Percentiles rank a stretch among this genome's conserved stretches.
Evolutionary conservation across 768 basidiomycete species (phyloP).

Genomic region (Tulasnella sp.): DNA sequence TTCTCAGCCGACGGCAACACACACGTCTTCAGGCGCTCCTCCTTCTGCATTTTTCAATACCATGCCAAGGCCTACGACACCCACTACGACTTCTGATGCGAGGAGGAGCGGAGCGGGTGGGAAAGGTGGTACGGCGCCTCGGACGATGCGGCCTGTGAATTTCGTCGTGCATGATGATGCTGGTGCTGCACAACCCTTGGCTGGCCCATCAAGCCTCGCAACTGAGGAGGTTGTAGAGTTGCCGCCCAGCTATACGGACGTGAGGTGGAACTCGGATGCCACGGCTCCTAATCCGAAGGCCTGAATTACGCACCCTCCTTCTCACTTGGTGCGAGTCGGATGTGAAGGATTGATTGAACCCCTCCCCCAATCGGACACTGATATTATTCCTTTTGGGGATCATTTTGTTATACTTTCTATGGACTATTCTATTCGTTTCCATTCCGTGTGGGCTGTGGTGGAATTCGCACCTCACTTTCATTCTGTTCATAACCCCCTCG

Average conservation of each 20-base stretch:
- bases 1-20: no score
- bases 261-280: constrained; percentile 4
- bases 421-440: no score
- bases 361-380: no score
- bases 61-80: background rate
- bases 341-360: no score
- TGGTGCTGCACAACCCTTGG: background rate
- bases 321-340: no score
- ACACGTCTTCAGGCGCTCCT: background rate
- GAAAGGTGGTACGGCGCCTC: constrained; percentile 6
- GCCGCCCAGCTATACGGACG: constrained; percentile 16
- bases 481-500: no score
- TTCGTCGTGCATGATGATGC: constrained; percentile 17
- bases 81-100: constrained; percentile 3
- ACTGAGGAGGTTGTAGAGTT: constrained; percentile 16
- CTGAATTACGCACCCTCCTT: no score
- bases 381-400: no score
- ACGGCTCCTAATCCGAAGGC: no score
- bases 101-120: background rate
- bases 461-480: no score
- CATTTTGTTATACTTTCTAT: no score
- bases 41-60: background rate
- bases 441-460: no score
- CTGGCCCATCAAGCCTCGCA: background rate
- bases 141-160: constrained; percentile 17